phyloP scores from a whole-genome alignment of 75 land plant genomes.

The Sequoiadendron giganteum region DNA sequence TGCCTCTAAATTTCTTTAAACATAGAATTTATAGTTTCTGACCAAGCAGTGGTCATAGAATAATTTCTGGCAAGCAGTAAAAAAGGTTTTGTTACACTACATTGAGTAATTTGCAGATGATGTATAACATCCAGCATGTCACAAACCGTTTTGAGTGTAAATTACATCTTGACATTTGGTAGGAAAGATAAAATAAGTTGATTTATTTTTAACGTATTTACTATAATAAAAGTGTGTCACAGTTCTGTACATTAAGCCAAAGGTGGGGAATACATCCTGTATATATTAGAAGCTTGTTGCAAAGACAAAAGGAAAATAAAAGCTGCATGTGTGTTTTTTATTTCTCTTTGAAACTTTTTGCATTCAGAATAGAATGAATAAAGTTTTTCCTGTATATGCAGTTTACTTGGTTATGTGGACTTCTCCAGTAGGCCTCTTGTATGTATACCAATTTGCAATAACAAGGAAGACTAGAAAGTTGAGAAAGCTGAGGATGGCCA shows the following conservation, averaged over 20 bases:
- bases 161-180: background rate
- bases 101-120: background rate
- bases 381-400: background rate
- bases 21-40: background rate
- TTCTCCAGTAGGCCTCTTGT: slow-evolving; percentile 31
- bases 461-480: slow-evolving; percentile 41
- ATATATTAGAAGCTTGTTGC: background rate
- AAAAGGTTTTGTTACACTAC: background rate
- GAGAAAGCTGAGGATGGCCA: slow-evolving; percentile 59
- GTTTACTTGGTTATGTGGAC: slow-evolving; percentile 2
- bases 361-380: background rate
- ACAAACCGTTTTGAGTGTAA: background rate
- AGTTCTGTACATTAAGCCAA: background rate
- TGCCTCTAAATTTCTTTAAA: background rate
- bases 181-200: background rate
- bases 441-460: slow-evolving; percentile 47
- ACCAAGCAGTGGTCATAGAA: background rate
- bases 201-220: background rate
- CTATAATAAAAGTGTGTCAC: background rate
- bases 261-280: background rate
- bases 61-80: background rate
- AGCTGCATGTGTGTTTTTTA: background rate
- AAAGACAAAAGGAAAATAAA: background rate
- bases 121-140: background rate
- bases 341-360: background rate